These are phyloP conservation scores for Colletotrichum musicola DNA, from an alignment of 2,329 filamentous ascomycete species.

Conservation along the genomic window DNA sequence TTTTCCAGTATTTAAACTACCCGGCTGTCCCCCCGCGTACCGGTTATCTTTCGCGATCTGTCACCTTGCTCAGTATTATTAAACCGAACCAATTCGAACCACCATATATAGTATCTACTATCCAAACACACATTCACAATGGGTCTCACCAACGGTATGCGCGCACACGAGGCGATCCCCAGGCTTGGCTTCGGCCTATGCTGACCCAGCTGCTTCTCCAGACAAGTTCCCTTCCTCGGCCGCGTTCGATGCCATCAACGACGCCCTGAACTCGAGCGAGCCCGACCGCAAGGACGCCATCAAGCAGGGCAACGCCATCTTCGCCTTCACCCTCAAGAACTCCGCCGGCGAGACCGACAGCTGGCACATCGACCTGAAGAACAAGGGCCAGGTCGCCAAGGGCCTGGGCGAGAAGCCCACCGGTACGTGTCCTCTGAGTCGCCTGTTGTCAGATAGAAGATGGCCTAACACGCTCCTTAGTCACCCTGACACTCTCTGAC, in stretches of 20 bases:
- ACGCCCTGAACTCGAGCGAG: constrained; percentile 75
- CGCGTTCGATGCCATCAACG: constrained; percentile 90
- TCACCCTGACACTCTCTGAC: constrained; percentile 88
- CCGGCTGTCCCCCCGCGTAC: constrained; percentile 26
- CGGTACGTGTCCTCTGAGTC: constrained; percentile 67
- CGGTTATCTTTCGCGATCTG: constrained; percentile 18
- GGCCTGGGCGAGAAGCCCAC: constrained; percentile 85
- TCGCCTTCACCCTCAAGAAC: constrained; percentile 95
- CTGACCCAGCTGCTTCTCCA: constrained; percentile 49
- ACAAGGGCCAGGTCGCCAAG: constrained; percentile 84
- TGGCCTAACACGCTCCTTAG: constrained; percentile 57
- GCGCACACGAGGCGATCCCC: not conserved
- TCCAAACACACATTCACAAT: constrained; percentile 59
- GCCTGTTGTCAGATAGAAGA: not conserved
- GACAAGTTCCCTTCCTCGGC: constrained; percentile 89
- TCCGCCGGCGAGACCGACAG: constrained; percentile 79
- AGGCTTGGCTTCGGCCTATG: not conserved
- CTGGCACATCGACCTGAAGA: constrained; percentile 97
- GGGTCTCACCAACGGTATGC: constrained; percentile 79
- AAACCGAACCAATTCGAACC: not conserved
- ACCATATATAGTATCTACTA: not conserved
- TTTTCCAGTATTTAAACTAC: constrained; percentile 36
- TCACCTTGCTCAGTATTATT: not conserved
- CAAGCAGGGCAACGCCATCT: constrained; percentile 88
- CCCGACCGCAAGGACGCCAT: constrained; percentile 87